Conservation (phyloP, 306 rosid genomes). For the Arachis hypogaea region DNA sequence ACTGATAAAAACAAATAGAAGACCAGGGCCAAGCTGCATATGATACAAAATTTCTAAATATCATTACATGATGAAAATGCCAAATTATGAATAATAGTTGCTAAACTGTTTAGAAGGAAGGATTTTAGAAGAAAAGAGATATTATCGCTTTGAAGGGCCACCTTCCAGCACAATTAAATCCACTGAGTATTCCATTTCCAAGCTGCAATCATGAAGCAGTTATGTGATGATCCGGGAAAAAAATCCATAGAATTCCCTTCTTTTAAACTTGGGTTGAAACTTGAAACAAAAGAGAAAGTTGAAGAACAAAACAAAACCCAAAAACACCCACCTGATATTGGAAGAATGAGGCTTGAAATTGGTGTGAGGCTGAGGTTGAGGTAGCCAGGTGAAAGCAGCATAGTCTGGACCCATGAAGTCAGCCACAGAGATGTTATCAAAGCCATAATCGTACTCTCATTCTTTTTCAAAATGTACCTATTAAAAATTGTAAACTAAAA, state of each 20-base stretch:
- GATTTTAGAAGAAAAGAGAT: slow-evolving; percentile 8
- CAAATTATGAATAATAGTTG: slow-evolving; percentile 7
- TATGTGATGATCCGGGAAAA: background rate
- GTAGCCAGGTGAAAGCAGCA: slow-evolving; percentile 56
- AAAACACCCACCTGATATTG: slow-evolving; percentile 46
- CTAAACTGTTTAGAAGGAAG: slow-evolving; percentile 1
- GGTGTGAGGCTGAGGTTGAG: slow-evolving; percentile 38
- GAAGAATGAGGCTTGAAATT: slow-evolving; percentile 45
- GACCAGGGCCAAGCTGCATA: background rate
- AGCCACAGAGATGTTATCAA: slow-evolving; percentile 41
- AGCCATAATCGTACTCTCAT: slow-evolving; percentile 46
- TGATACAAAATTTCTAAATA: slow-evolving; percentile 20
- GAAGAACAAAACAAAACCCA: slow-evolving; percentile 22
- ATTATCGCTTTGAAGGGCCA: slow-evolving; percentile 70
- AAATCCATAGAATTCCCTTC: background rate
- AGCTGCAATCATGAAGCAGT: slow-evolving; percentile 44
- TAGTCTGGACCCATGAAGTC: slow-evolving; percentile 50
- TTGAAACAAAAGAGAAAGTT: slow-evolving; percentile 31
- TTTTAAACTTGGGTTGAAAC: background rate
- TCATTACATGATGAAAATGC: slow-evolving; percentile 17
- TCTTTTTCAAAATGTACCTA: too few relatives aligned
- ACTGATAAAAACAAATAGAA: slow-evolving; percentile 3
- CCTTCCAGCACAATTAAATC: slow-evolving; percentile 57
- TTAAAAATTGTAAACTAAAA: too few relatives aligned
- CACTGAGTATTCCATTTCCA: slow-evolving; percentile 59